Base-by-base conservation (phyloP, 805 yeast species). In the Yamadazyma akitaensis region DNA sequence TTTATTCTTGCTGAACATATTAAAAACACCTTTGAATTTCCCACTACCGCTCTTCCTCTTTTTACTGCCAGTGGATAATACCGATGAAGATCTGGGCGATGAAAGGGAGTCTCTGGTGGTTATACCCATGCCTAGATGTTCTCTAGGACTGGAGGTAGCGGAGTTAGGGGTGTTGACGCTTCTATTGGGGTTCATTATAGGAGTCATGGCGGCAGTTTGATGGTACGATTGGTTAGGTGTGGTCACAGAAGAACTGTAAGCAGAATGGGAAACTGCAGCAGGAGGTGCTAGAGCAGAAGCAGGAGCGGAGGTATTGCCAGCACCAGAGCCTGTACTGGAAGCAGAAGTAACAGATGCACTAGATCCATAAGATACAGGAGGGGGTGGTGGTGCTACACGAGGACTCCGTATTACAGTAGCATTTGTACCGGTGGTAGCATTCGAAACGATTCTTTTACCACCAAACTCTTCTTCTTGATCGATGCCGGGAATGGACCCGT, bases 21-120 rank as follows among this genome's bases (percentile, higher is more conserved):
- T 78, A 44, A 85, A 73, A 2, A 81, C 84, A 5, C 82, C 85
- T 49, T 79, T 77, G 47, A 82, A 76, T 47, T 79, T 72, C 50
- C 72, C 76, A 16, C 37, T 36, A 9, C 41, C 41, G 1, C 80
- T 76, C 51, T 74, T 75, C 51, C 71, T 73, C 44, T 75, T 61
- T 39, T 52, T 56, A 34, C 52, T 39, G 14, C 37, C 44, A 14
- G 32, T 37, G 7, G 51, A 44, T 14, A 37, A 26, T 2, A 38
- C 36, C 16, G 32, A 30, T 13, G 55, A 49, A 40, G 49, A 51
- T 25, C 48, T 50, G 6, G 63, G 61, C n/a, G 62, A 55, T 4
- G 55, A 31, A 11, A 46, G 30, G 14, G 59, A 46, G 31, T 51
- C 50, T 46, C 42, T 14, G 31, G 46, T 18, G 43, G 53, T 25